Percentiles rank a stretch among this genome's conserved stretches.
These are phyloP conservation scores for Gaertneriomyces sp. DNA, from an alignment of 192 early-diverging fungal genomes.

Conservation along the genomic window DNA sequence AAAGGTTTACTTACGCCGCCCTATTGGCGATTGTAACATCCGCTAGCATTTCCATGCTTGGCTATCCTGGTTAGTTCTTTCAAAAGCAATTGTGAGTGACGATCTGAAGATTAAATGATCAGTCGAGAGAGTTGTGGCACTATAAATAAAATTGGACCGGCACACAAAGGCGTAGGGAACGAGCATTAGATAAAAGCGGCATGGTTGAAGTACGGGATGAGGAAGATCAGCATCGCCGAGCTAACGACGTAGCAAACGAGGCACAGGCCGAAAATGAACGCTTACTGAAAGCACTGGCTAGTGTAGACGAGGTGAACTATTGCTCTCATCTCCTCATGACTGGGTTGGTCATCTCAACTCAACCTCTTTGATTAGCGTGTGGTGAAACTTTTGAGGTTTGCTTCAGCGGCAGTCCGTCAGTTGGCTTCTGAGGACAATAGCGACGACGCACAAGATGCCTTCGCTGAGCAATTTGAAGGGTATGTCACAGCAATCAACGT, in stretches of 20 bases:
- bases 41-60: no score
- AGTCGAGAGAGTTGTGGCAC: no score
- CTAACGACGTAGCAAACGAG: background rate
- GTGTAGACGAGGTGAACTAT: background rate
- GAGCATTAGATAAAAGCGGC: no score
- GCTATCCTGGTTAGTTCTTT: no score
- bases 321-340: background rate
- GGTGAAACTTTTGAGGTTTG: background rate
- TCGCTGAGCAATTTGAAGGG: constrained; percentile 2
- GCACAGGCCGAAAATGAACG: constrained; percentile 12
- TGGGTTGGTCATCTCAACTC: background rate
- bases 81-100: no score
- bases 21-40: no score
- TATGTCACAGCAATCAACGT: constrained; percentile 3
- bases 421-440: background rate
- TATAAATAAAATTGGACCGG: no score
- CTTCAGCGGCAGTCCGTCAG: background rate
- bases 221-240: no score
- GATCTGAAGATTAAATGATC: no score
- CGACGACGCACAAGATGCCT: constrained; percentile 3
- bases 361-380: background rate
- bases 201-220: no score
- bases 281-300: background rate
- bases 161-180: no score
- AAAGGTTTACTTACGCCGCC: no score